Conservation (phyloP, 345 rosid genomes). For the Kandelia obovata region DNA sequence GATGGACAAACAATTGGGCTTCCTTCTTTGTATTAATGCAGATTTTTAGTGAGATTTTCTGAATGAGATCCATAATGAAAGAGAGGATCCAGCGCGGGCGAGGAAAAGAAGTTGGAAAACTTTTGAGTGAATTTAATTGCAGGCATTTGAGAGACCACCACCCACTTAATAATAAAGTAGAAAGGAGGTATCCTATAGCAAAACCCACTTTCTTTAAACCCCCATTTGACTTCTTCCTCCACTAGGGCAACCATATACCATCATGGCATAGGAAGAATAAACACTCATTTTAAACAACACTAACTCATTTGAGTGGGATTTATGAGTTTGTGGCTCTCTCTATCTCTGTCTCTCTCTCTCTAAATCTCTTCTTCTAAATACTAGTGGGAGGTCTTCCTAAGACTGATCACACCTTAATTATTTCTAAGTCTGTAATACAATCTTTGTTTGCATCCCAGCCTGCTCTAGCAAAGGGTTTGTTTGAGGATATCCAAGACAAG, state of each 20-base stretch:
- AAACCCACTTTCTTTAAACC: conserved; percentile 27
- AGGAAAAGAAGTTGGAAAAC: background rate
- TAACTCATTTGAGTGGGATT: conserved; percentile 26
- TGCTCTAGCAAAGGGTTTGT: no score
- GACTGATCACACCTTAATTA: background rate
- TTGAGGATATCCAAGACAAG: no score
- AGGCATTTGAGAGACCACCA: conserved; percentile 43
- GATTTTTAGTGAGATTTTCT: no score
- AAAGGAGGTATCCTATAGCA: conserved; percentile 4
- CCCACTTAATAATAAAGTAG: conserved; percentile 12
- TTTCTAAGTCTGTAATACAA: conserved; percentile 2
- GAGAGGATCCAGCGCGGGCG: no score
- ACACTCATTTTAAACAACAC: background rate
- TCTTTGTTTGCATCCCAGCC: background rate
- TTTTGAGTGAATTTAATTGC: conserved; percentile 18
- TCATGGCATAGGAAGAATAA: conserved; percentile 15
- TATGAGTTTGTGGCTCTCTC: conserved; percentile 16
- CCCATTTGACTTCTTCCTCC: conserved; percentile 32
- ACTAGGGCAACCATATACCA: conserved; percentile 35
- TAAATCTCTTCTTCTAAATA: conserved; percentile 5
- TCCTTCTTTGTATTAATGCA: no score
- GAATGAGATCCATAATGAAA: no score
- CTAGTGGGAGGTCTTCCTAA: background rate
- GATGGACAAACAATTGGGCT: no score
- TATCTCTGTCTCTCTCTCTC: background rate